These are phyloP conservation scores for Termitomyces sp. DNA, from an alignment of 768 basidiomycete genomes.

Conservation along the genomic window DNA sequence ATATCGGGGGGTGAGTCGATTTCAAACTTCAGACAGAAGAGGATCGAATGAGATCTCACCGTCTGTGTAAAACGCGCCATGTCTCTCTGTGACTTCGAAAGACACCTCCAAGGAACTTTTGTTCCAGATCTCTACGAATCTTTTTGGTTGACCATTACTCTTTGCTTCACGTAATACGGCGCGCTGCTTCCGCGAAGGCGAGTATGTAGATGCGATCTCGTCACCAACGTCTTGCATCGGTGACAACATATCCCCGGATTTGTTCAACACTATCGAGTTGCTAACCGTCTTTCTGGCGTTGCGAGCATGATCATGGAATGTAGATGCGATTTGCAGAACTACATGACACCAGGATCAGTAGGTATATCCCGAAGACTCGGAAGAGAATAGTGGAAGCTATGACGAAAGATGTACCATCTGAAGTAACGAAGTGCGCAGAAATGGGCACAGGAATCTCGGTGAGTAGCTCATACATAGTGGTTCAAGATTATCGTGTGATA, in stretches of 20 bases:
- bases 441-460: constrained; percentile 34
- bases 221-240: constrained; percentile 33
- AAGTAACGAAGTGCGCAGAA: constrained; percentile 27
- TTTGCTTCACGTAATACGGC: constrained; percentile 42
- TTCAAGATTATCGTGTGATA: neutral
- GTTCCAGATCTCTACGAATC: constrained; percentile 59
- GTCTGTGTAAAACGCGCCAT: constrained; percentile 59
- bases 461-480: constrained; percentile 30
- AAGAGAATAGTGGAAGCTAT: neutral
- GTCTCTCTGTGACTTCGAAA: constrained; percentile 51
- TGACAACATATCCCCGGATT: constrained; percentile 14
- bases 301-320: constrained; percentile 43
- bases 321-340: constrained; percentile 42
- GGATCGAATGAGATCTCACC: constrained; percentile 29
- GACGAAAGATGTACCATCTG: constrained; percentile 15
- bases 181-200: constrained; percentile 33
- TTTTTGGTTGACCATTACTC: constrained; percentile 36
- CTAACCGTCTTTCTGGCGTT: constrained; percentile 41
- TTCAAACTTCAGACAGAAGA: neutral
- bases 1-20: neutral
- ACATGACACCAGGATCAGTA: neutral
- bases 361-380: neutral
- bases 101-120: constrained; percentile 37
- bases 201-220: constrained; percentile 34
- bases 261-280: constrained; percentile 30